Evolutionary conservation across 148 eudicot species (phyloP), one percentile per base, ranked within the genome.

Genomic region (Beta vulgaris): DNA sequence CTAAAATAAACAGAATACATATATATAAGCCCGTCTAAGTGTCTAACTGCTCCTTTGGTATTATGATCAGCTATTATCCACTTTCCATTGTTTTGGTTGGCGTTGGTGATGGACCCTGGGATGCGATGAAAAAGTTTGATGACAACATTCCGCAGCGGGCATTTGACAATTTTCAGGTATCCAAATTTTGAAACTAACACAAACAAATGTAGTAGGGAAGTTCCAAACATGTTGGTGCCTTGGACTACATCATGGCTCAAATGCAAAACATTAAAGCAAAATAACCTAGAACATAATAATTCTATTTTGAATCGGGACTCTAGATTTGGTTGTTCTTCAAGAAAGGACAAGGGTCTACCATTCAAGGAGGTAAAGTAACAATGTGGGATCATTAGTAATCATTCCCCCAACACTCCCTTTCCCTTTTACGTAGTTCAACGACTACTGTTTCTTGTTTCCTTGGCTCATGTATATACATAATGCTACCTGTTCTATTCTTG

Each of bases 81-180:
- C 90, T 91, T 73, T 91, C 97, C 61, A 89, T 91, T 79, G 80
- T 91, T 71, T 82, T 91, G 73, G 81, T 91, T 75, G 97, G 97
- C 65, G 93, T 91, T 57, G 97, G 97, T 71, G 97, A 91, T 79
- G 97, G 97, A 76, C 97, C 97, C 4, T 91, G 97, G 97, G 97
- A 91, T 76, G 88, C 82, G 55, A 91, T 91, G 97, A 64, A 85
- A 66, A 84, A 82, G 69, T 91, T 91, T 74, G 97, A 91, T 71
- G 93, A 91, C 74, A 89, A 85, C 77, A 83, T 91, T 81, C 89
- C 91, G 74, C 89, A 86, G 9, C 90, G 97, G 35, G 87, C 85
- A 74, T 91, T 91, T 74, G 97, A 91, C 85, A 91, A 91, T 80
- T 91, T 91, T 75, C 97, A 91, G 93, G 96, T 89, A 84, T 67